Evolutionary conservation across 495 filamentous ascomycete species (phyloP).

Genomic region (Lepraria neglecta): DNA sequence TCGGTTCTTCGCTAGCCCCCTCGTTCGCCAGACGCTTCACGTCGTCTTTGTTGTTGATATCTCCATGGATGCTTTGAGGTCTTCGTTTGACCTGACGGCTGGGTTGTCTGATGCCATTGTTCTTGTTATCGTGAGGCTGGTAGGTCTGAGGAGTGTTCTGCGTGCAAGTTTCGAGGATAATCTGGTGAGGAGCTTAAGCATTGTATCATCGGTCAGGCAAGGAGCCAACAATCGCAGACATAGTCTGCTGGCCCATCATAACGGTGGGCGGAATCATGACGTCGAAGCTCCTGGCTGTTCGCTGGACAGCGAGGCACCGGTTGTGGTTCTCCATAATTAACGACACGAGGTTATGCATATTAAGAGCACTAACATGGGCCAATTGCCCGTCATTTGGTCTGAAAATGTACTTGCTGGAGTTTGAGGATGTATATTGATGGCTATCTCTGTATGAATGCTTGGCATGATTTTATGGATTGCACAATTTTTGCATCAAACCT

Average conservation of each 20-base stretch:
- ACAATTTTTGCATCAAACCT: too few relatives aligned
- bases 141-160: neutral
- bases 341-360: neutral
- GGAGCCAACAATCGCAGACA: neutral
- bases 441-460: too few relatives aligned
- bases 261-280: slow-evolving; percentile 9
- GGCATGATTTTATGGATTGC: too few relatives aligned
- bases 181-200: slow-evolving; percentile 11
- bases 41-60: slow-evolving; percentile 35
- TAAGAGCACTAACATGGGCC: too few relatives aligned
- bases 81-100: slow-evolving; percentile 19
- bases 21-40: slow-evolving; percentile 28
- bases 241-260: neutral
- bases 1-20: slow-evolving; percentile 27
- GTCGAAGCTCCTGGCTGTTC: neutral
- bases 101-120: slow-evolving; percentile 24
- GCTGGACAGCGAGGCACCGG: too few relatives aligned
- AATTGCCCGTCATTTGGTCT: too few relatives aligned
- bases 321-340: neutral
- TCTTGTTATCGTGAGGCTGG: slow-evolving; percentile 3
- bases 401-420: too few relatives aligned
- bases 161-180: neutral
- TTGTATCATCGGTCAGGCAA: neutral
- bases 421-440: too few relatives aligned
- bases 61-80: slow-evolving; percentile 27